These are phyloP conservation scores for Ogataea dorogensis DNA, from an alignment of 805 yeast species.

Conservation along the genomic window DNA sequence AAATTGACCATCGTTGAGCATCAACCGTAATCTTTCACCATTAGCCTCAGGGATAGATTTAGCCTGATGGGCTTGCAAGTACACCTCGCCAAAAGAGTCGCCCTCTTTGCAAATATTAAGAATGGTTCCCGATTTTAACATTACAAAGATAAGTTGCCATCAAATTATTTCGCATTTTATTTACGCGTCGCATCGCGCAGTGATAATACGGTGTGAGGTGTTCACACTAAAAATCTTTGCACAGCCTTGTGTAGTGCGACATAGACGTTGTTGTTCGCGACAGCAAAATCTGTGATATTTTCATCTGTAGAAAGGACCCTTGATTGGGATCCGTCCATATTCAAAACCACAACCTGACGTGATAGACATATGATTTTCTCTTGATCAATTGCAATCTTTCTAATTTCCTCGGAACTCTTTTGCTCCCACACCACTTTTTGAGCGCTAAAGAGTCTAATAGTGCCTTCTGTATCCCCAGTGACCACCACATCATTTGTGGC, in stretches of 20 bases:
- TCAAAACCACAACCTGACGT: neutral
- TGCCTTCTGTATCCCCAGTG: conserved; percentile 24
- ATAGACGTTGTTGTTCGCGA: neutral
- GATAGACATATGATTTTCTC: neutral
- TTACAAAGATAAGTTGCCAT: conserved; percentile 12
- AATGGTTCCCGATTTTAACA: conserved; percentile 25
- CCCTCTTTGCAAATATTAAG: conserved; percentile 25
- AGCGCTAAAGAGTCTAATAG: neutral
- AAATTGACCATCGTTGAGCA: conserved; percentile 53
- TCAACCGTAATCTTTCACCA: conserved; percentile 43
- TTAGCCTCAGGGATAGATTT: conserved; percentile 36
- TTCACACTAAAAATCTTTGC: neutral
- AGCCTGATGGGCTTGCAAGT: conserved; percentile 33
- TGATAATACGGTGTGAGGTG: conserved; percentile 4
- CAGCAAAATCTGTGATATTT: neutral
- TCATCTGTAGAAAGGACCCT: neutral
- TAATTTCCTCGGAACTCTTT: neutral
- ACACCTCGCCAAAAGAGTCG: conserved; percentile 20
- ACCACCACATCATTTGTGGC: conserved; percentile 5
- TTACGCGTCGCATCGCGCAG: conserved; percentile 11
- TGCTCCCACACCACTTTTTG: neutral
- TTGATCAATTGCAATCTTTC: neutral
- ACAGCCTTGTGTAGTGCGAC: conserved; percentile 1
- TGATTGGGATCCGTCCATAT: neutral
- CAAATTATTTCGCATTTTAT: conserved; percentile 7